Evolutionary conservation across 352 stramenopile species (phyloP), one percentile per base, ranked within the genome.

Genomic region (Globisporangium emineosum): DNA sequence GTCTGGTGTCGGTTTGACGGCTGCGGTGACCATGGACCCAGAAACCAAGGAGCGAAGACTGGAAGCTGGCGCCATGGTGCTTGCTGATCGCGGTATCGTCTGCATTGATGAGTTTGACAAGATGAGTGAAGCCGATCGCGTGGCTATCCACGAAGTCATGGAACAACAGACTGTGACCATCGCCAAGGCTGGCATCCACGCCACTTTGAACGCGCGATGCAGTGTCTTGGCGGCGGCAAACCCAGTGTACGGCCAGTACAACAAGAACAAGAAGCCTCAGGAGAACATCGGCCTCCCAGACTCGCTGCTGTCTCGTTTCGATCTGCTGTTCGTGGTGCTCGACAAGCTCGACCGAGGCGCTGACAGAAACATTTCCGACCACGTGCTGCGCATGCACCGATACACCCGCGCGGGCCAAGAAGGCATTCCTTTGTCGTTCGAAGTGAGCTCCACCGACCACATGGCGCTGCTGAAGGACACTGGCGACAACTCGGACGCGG

Each of bases 111-210:
- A 99, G 72, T 99, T 99, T 57, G 96, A 99, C 69, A 99, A 99
- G 75, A 99, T 99, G 96, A 97, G 85, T 71, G 86, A 99, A 75
- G 91, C 88, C 15, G 97, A 99, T 91, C 93, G 97, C 45, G 98
- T 99, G 21, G 98, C 98, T 4, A 99, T 99, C 69, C 98, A 99
- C 86, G 98, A 99, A 91, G 86, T 93, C 54, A 99, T 99, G 98
- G 98, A 99, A 77, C 98, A 99, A 73, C 98, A 99, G 71, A 99
- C 98, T 1, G 97, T 99, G 4, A 99, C 98, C 3, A 99, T 99
- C 78, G 97, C 98, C 43, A 99, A 99, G 82, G 98, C 98, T 5
- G 98, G 98, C 19, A 99, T 99, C 69, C 97, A 99, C 77, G 97
- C 97, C 2, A 98, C 93, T 52, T 73, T 99, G 30, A 99, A 99